Evolutionary conservation across 371 early-diverging fungal genomes (phyloP), one percentile per base, ranked within the genome.

Genomic region (Mucor lusitanicus): DNA sequence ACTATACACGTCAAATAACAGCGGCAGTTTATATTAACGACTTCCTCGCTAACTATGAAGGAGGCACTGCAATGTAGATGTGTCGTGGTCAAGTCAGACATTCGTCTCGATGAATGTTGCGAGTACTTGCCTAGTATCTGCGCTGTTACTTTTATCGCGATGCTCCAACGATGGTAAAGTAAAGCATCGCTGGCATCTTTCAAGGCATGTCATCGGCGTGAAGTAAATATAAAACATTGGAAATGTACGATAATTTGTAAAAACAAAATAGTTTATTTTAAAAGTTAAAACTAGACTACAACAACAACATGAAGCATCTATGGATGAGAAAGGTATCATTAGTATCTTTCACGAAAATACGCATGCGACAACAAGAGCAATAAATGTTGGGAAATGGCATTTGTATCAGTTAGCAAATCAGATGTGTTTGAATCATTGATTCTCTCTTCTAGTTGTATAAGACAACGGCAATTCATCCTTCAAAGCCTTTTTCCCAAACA

Each of bases 391-490:
- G 33, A 56, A 56, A 56, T 32, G 30, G 56, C 25, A 13, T 63
- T 63, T 53, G 53, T 53, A 35, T 69, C 70, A 69, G 70, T 64
- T 64, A 69, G 70, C 70, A 69, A 69, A 69, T 69, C 70, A 69
- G 70, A 69, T 60, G 70, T 69, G 65, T 69, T 61, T 69, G 63
- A 63, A 64, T 69, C 69, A 69, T 63, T 61, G 60, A 60, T 67
- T 40, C 53, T 64, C 64, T 67, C 67, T 61, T 67, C 67, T 25
- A 67, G 54, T 67, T 67, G 67, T 67, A 33, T 40, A 67, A 67
- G 67, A 67, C 67, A 67, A 67, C 67, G 61, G 67, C 67, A 54
- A 61, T 67, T 67, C 67, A 67, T 67, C 67, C 19, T 67, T 44
- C 33, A 64, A 44, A 28, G 21, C 53, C 53, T 44, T 21, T 25